Evolutionary conservation across 2,329 filamentous ascomycete genomes (phyloP), one percentile per base, ranked within the genome.

Genomic region (Incumbomyces delicatus): DNA sequence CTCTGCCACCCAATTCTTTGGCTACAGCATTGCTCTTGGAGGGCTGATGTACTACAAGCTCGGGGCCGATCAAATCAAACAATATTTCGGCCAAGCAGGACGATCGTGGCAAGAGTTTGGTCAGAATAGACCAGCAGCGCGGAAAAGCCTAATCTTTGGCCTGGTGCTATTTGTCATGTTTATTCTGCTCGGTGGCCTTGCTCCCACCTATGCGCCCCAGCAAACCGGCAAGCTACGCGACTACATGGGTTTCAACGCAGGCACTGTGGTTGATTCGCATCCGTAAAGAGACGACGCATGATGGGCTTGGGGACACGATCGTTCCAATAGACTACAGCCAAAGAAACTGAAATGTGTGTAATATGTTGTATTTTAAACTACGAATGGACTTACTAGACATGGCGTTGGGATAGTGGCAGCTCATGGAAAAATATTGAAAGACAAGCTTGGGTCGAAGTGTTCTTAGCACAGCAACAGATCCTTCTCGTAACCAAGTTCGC

Each of bases 91-190:
- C 51, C 81, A 88, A 57, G 83, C 75, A 46, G 74, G 75, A 61
- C 84, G 87, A 63, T 77, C 81, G 51, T 94, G 88, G 88, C 83
- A 84, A 43, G 88, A 95, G 61, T 88, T 92, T 57, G 88, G 88
- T 49, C 79, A 79, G 58, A 76, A 75, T 54, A 83, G 83, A 62
- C 89, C 89, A 11, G 77, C 81, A 39, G 73, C 85, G 59, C 85
- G 88, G 69, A 89, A 90, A 71, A 65, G 89, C 44, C 71, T 87
- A 53, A 72, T 92, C 57, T 78, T 90, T 50, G 76, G 73, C 43
- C 66, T 76, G 20, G 74, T 77, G 16, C 63, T 86, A 48, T 65
- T 85, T 53, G 67, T 76, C 44, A 66, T 90, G 56, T 81, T 92
- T 66, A 64, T 86, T 54, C 65, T 94, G 16, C 76, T 94, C 48